Conservation (phyloP, 257 asterid species). For the Perilla frutescens region DNA sequence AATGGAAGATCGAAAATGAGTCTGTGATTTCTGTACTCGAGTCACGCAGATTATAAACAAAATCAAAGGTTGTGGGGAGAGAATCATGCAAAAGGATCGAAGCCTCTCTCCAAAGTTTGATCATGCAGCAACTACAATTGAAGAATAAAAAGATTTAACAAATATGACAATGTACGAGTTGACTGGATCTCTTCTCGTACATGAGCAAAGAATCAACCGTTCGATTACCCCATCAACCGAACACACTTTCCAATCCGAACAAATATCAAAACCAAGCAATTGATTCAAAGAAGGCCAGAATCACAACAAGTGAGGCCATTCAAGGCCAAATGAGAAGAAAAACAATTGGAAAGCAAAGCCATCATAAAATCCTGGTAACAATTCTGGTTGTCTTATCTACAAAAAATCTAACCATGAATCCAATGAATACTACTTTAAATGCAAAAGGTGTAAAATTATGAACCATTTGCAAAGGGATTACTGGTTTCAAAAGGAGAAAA, state of each 20-base stretch:
- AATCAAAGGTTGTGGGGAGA: not conserved
- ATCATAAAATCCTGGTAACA: not conserved
- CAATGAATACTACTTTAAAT: too few relatives aligned
- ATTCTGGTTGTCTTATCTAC: conserved; percentile 6
- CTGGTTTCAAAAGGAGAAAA: not conserved
- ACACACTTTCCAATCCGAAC: conserved; percentile 16
- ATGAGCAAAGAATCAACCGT: not conserved
- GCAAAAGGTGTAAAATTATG: conserved; percentile 2
- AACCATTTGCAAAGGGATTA: conserved; percentile 18
- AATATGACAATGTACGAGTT: not conserved
- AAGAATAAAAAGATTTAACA: conserved; percentile 19
- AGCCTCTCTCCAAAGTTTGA: conserved; percentile 14
- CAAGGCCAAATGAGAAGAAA: not conserved
- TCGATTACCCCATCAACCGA: not conserved
- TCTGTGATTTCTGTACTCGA: not conserved
- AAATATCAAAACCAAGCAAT: not conserved
- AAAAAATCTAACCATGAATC: conserved; percentile 17
- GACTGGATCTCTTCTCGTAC: not conserved
- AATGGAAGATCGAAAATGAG: not conserved
- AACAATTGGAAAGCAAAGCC: conserved; percentile 4
- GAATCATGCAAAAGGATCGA: not conserved
- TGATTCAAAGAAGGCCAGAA: not conserved
- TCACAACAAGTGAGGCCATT: not conserved
- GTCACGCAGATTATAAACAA: not conserved
- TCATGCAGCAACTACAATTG: not conserved